These are phyloP conservation scores for Chrysoporthe deuterocubensis DNA, from an alignment of 2,329 filamentous ascomycete species.

Conservation along the genomic window DNA sequence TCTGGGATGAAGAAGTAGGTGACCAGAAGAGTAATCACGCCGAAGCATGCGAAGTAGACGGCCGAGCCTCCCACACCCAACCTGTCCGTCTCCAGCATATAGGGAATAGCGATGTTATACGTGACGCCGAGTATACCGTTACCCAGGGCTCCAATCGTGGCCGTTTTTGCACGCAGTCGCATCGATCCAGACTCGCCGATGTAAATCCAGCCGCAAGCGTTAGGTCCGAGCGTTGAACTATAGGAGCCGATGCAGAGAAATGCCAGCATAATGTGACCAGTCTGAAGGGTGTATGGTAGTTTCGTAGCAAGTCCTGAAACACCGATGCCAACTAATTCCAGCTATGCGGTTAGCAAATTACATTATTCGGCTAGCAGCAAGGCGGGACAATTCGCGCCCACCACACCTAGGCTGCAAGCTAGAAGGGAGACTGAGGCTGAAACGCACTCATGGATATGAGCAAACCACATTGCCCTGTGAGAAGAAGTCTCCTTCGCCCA, in stretches of 20 bases:
- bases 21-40: neutral
- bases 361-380: neutral
- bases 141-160: conserved; percentile 3
- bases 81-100: conserved; percentile 5
- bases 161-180: conserved; percentile 1
- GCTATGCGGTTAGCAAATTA: neutral
- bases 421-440: neutral
- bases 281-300: neutral
- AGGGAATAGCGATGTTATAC: conserved; percentile 9
- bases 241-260: conserved; percentile 11
- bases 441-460: conserved; percentile 12
- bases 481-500: conserved; percentile 3
- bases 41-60: conserved; percentile 5
- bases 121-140: conserved; percentile 10
- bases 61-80: conserved; percentile 4
- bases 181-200: conserved; percentile 6
- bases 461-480: neutral
- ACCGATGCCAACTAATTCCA: conserved; percentile 5
- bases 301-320: neutral
- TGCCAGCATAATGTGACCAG: conserved; percentile 9
- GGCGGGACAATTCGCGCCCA: neutral
- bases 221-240: neutral
- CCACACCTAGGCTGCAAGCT: no score
- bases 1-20: conserved; percentile 8
- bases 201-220: conserved; percentile 12